Conservation (phyloP, 2,329 filamentous ascomycete species). For the Chaetomium globosum region DNA sequence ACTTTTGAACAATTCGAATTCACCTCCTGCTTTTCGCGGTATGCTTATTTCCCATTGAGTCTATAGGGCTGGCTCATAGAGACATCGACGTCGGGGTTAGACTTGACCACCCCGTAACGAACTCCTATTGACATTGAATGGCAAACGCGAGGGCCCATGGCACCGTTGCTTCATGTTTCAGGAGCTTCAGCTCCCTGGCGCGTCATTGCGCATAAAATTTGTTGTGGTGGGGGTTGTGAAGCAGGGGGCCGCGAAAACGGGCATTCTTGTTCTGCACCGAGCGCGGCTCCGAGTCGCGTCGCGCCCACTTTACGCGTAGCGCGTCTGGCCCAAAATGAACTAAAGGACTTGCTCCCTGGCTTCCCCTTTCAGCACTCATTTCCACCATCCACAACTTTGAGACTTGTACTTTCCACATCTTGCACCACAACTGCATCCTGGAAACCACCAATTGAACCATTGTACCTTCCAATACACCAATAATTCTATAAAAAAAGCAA, state of each 20-base stretch:
- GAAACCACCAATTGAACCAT: conserved; percentile 1
- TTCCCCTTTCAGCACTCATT: conserved; percentile 8
- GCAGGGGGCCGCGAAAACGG: conserved; percentile 3
- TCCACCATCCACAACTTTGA: conserved; percentile 14
- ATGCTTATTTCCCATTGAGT: background rate
- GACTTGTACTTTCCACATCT: conserved; percentile 19
- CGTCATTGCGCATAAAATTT: background rate
- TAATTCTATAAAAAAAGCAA: conserved; percentile 19
- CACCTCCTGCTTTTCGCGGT: background rate
- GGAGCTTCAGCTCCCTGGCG: background rate
- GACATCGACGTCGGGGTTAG: too few relatives aligned
- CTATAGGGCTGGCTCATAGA: background rate
- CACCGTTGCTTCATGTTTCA: conserved; percentile 4
- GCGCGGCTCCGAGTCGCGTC: conserved; percentile 12
- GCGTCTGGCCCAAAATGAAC: conserved; percentile 3
- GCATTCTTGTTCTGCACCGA: background rate
- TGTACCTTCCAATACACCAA: conserved; percentile 15
- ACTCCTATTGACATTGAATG: conserved; percentile 1
- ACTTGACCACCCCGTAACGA: background rate
- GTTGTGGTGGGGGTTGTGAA: conserved; percentile 15
- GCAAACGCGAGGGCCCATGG: background rate
- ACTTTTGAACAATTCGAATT: too few relatives aligned
- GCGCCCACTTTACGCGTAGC: conserved; percentile 23
- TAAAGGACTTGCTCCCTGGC: background rate
- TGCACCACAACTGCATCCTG: background rate